Evolutionary conservation across 2,329 filamentous ascomycete species (phyloP), one percentile per base, ranked within the genome.

Genomic region (Colletotrichum camelliae): DNA sequence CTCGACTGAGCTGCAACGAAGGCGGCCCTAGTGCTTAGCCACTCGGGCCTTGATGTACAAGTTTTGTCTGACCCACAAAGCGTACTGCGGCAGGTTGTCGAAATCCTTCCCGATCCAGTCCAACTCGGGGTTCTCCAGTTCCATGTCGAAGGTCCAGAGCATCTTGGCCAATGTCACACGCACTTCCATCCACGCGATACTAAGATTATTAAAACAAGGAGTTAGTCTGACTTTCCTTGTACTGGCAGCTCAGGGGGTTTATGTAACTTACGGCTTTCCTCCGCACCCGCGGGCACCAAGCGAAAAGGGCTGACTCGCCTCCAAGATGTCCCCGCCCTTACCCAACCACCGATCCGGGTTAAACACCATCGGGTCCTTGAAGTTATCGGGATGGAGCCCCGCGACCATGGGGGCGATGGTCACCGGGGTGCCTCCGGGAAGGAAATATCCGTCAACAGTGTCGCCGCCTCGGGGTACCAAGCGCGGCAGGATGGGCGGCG

Each of bases 131-230:
- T 60, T 60, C 8, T 60, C 57, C 57, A 60, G 16, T 60, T 60
- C 57, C 57, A 60, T 60, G 57, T 60, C 57, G 27, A 60, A 60
- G 3, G 27, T 31, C 57, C 57, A 60, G 8, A 60, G 57, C 57
- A 60, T 60, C 57, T 60, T 60, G 8, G 57, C 57, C 24, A 60
- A 12, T 10, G 57, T 60, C 8, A 60, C 57, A 60, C 57, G 57
- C 57, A 60, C 57, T 60, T 60, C 57, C 57, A 60, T 60, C 57
- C 57, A 60, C 8, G 57, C 57, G 57, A 60, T 60, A 60, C 57
- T 60, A 1, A 58, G 4, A 18, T 58, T 29, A 1, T 52, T 9
- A 58, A 58, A 18, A 18, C 16, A 31, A 6, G 27, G 27, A 0
- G 15, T 60, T 60, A 16, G 24, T 60, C 8, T 60, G 2, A 60